Evolutionary conservation across 257 asterid genomes (phyloP).

Genomic region (Scutellaria galericulata): DNA sequence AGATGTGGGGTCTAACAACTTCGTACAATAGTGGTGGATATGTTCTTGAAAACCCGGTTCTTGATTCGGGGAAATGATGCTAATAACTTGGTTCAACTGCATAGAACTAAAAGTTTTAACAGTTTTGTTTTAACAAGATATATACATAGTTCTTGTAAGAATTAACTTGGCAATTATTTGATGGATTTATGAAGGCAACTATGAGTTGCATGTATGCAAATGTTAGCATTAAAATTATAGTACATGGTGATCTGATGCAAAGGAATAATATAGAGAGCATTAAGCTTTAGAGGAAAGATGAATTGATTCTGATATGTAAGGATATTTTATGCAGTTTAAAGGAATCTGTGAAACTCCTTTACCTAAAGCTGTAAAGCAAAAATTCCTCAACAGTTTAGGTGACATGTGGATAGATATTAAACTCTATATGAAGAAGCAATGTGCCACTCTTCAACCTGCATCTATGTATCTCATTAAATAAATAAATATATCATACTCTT

Average conservation of each 20-base stretch:
- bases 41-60: background rate
- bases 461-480: background rate
- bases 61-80: background rate
- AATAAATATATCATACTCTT: too few species aligned
- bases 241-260: constrained; percentile 18
- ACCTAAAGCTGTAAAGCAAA: constrained; percentile 49
- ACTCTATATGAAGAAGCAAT: constrained; percentile 35
- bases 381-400: constrained; percentile 53
- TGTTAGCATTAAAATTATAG: constrained; percentile 8
- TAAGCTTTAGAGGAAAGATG: constrained; percentile 52
- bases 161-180: too few species aligned
- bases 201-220: background rate
- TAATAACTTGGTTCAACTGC: too few species aligned
- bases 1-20: background rate
- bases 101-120: too few species aligned
- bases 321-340: constrained; percentile 66
- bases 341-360: constrained; percentile 62
- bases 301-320: constrained; percentile 64
- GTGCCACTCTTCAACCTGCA: constrained; percentile 33
- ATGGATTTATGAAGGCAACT: too few species aligned
- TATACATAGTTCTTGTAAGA: too few species aligned
- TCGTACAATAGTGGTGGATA: constrained; percentile 30
- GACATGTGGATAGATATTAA: constrained; percentile 64
- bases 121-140: too few species aligned
- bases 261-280: constrained; percentile 40